These are phyloP conservation scores for Trichaptum fuscoviolaceum DNA, from an alignment of 768 basidiomycete species.

Conservation along the genomic window DNA sequence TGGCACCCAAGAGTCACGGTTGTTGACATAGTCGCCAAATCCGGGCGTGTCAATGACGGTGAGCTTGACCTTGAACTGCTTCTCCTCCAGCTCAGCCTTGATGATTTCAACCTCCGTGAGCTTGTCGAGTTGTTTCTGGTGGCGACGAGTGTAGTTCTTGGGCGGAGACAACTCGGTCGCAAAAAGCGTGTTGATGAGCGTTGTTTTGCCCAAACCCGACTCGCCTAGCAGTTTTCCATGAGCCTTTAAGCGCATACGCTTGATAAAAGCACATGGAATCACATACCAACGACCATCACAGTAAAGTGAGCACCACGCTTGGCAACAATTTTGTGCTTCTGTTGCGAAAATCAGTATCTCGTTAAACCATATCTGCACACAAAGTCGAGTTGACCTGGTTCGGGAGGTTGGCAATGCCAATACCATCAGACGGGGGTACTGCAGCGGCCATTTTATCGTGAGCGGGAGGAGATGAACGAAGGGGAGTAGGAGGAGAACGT, in stretches of 20 bases:
- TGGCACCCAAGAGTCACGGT: slow-evolving; percentile 96
- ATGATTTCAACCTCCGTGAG: slow-evolving; percentile 98
- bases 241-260: background rate
- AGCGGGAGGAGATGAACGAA: background rate
- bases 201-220: slow-evolving; percentile 96
- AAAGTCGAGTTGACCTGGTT: slow-evolving; percentile 72
- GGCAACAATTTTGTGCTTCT: slow-evolving; percentile 99
- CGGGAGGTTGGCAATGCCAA: slow-evolving; percentile 94
- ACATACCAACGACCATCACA: slow-evolving; percentile 96
- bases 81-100: slow-evolving; percentile 99
- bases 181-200: slow-evolving; percentile 98
- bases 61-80: slow-evolving; percentile 98
- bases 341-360: slow-evolving; percentile 11
- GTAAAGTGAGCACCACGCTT: slow-evolving; percentile 98
- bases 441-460: slow-evolving; percentile 14
- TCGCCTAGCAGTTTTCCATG: slow-evolving; percentile 55
- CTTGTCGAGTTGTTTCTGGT: slow-evolving; percentile 97
- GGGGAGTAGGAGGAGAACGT: background rate
- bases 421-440: slow-evolving; percentile 55
- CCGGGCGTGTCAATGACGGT: slow-evolving; percentile 99
- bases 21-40: slow-evolving; percentile 99
- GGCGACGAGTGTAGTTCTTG: slow-evolving; percentile 86
- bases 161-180: slow-evolving; percentile 90
- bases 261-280: slow-evolving; percentile 9
- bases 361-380: slow-evolving; percentile 1